Evolutionary conservation across 1,284 basidiomycete genomes (phyloP), one percentile per base, ranked within the genome.

Genomic region (Ustilago loliicola): DNA sequence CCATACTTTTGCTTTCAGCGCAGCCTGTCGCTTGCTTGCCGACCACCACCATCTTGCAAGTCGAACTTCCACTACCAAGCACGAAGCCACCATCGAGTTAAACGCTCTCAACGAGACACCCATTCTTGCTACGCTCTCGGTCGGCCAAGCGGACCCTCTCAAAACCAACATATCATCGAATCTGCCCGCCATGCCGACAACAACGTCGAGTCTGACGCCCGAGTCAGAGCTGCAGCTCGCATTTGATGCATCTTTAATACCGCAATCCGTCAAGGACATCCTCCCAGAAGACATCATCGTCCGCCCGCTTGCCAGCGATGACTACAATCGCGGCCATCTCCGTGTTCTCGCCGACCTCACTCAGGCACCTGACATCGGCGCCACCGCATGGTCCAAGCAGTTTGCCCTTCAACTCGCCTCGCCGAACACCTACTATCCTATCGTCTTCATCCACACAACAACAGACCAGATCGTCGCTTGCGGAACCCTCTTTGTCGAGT

Each of bases 401-500:
- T 86, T 82, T 51, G 65, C 48, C 10, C 63, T 66, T 13, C 63
- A 74, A 27, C 32, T 68, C 30, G 62, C 72, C 1, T 30, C 48
- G 4, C 78, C 81, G 2, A 61, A 73, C 64, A 73, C 77, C 25
- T 98, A 98, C 89, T 96, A 91, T 87, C 89, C 92, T 61, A 87
- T 96, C 81, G 95, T 96, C 81, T 91, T 98, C 82, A 88, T 97
- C 71, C 90, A 93, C 86, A 90, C 90, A 61, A 84, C 88, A 13
- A 90, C 91, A 0, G 94, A 97, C 88, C 88, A 89, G 76, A 91
- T 99, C 83, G 93, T 96, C 47, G 95, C 90, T 29, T 91, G 93
- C 25, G 96, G 95, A 17, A 91, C 92, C 8, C 88, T 97, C 56
- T 91, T 98, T 84, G 87, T 96, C 72, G 95, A 98, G 87, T 92